Base-by-base conservation (phyloP, 768 basidiomycete species). In the Trametes cubensis region DNA sequence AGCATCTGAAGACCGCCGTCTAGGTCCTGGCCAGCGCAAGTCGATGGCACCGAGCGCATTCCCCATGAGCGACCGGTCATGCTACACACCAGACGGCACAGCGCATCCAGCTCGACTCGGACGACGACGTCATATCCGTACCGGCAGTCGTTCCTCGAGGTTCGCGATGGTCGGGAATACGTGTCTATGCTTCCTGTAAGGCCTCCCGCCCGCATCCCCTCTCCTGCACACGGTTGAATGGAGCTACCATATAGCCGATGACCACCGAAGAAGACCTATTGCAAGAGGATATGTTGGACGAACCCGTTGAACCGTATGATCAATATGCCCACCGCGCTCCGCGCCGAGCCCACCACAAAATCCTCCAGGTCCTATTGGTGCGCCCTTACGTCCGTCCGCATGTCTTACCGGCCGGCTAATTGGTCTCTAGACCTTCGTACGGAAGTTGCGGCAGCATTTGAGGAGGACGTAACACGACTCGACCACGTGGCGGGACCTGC, bases 251-350 rank as follows among this genome's bases (percentile, higher is more conserved):
- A 10, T 25, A 67, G 66, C 63, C 66, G 1, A 67, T 67, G 66
- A 60, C 63, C 4, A 64, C 66, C 7, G 66, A 63, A 38, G 66
- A 67, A 46, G 66, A 67, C 52, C 39, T 67, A 7, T 39, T 67
- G 15, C 66, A 62, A 51, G 61, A 63, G 20, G 54, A 57, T 38
- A n/a, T 65, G 15, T n/a, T 62, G 34, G 55, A 60, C 21, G 50
- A 51, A 21, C 18, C 42, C 40, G 34, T 34, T 34, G 47, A 30
- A 17, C 21, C 48, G 13, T n/a, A 40, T 18, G 13, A 45, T 39
- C 26, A 51, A n/a, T 20, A 21, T 45, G 50, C 15, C 18, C 21
- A 14, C 7, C 42, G 20, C 18, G 21, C 18, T n/a, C 17, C 48
- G 13, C 38, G 38, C 23, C 38, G n/a, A 26, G 10, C 25, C 6